Evolutionary conservation across 805 yeast species (phyloP).

Genomic region (Brettanomyces nanus): DNA sequence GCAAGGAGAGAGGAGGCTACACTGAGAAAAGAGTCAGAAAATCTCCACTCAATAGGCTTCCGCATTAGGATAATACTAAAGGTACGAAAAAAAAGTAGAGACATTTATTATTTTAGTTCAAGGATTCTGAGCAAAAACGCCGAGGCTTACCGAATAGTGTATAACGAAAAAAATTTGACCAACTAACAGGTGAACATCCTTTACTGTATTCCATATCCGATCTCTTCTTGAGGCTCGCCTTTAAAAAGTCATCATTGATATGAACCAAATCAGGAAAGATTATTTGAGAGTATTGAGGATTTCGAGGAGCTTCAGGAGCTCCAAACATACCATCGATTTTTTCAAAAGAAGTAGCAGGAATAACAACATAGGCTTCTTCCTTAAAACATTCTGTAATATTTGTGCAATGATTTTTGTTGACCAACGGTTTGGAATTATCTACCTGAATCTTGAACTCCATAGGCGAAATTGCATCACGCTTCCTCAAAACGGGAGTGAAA

Average conservation of each 20-base stretch:
- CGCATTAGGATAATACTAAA: too few relatives aligned
- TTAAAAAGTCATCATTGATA: too few relatives aligned
- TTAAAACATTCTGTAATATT: slow-evolving; percentile 7
- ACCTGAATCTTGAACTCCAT: slow-evolving; percentile 21
- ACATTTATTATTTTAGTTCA: too few relatives aligned
- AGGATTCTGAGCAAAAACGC: too few relatives aligned
- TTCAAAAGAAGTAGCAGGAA: neutral
- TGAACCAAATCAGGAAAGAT: slow-evolving; percentile 13
- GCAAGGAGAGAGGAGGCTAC: too few relatives aligned
- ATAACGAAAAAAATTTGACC: slow-evolving; percentile 44
- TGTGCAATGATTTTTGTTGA: slow-evolving; percentile 13
- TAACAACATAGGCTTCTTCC: neutral
- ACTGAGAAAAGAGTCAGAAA: too few relatives aligned
- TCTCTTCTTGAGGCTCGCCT: neutral
- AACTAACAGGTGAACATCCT: slow-evolving; percentile 45
- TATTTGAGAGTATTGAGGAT: slow-evolving; percentile 13
- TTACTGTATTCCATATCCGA: slow-evolving; percentile 10
- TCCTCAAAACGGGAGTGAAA: neutral
- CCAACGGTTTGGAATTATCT: slow-evolving; percentile 14
- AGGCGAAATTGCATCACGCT: slow-evolving; percentile 3
- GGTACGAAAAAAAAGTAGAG: too few relatives aligned
- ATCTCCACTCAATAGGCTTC: too few relatives aligned
- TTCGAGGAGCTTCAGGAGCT: slow-evolving; percentile 8
- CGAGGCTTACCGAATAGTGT: slow-evolving; percentile 41
- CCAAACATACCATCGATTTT: too few relatives aligned